phyloP scores from a whole-genome alignment of 495 filamentous ascomycete genomes.

The Neurospora pannonica region DNA sequence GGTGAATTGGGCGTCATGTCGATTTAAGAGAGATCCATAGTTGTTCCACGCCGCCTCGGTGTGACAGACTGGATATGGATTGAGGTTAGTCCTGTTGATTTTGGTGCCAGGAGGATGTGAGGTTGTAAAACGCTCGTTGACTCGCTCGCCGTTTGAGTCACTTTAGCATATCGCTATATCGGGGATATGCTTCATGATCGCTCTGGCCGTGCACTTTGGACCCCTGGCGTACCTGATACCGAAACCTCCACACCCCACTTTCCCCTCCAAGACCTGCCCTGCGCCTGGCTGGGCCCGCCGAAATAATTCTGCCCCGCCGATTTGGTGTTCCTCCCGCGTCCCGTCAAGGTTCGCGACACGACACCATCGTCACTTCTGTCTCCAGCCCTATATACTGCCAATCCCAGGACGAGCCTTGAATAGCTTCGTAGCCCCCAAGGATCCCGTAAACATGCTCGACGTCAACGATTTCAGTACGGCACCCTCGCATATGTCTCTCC shows the following conservation, averaged over 20 bases:
- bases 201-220: not conserved
- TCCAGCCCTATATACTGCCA: not conserved
- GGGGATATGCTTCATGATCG: not conserved
- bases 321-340: constrained; percentile 8
- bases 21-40: not conserved
- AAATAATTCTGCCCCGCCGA: constrained; percentile 27
- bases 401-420: not conserved
- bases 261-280: constrained; percentile 17
- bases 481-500: not conserved
- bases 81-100: not conserved
- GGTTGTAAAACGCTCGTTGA: not conserved
- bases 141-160: constrained; percentile 3
- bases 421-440: not conserved
- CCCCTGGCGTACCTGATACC: constrained; percentile 9
- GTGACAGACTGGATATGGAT: not conserved
- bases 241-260: constrained; percentile 11
- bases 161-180: not conserved
- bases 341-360: not conserved
- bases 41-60: not conserved
- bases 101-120: not conserved
- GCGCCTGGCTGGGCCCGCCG: constrained; percentile 8
- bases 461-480: constrained; percentile 30
- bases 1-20: not conserved
- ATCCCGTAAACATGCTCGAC: constrained; percentile 23
- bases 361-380: not conserved